A percentile compares a stretch with the other conserved stretches of the same genome.
Conservation (phyloP, 176 grass and related monocot species). For the Oryza coarctata region DNA sequence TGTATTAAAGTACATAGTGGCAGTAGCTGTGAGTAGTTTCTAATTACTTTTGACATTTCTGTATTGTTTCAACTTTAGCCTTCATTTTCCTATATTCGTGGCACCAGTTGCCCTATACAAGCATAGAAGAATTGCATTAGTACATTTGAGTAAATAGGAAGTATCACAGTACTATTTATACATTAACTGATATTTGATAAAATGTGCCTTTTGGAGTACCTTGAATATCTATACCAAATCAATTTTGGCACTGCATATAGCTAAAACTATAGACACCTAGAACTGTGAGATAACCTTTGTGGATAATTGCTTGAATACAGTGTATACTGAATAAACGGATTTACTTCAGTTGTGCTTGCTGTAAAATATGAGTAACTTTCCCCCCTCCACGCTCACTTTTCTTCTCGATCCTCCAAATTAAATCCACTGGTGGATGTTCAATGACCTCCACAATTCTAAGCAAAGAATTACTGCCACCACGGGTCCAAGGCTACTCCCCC, state of each 20-base stretch:
- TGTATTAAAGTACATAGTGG: neutral
- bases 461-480: neutral
- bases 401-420: neutral
- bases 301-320: neutral
- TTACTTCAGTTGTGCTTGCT: neutral
- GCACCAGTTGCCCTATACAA: conserved; percentile 75
- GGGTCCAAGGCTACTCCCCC: too few relatives aligned
- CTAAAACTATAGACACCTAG: neutral
- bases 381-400: too few relatives aligned
- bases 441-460: neutral
- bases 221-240: neutral
- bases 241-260: neutral
- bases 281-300: neutral
- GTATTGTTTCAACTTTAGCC: conserved; percentile 78
- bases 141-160: neutral
- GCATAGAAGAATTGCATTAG: conserved; percentile 24
- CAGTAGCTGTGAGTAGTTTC: neutral
- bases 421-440: neutral
- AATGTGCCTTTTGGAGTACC: neutral
- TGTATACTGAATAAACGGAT: neutral
- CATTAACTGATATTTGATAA: neutral
- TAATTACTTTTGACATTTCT: conserved; percentile 83
- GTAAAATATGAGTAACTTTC: neutral
- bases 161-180: neutral
- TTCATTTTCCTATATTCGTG: conserved; percentile 85